Evolutionary conservation across 176 grass and related monocot genomes (phyloP).

Genomic region (Tillandsia fasciculata): DNA sequence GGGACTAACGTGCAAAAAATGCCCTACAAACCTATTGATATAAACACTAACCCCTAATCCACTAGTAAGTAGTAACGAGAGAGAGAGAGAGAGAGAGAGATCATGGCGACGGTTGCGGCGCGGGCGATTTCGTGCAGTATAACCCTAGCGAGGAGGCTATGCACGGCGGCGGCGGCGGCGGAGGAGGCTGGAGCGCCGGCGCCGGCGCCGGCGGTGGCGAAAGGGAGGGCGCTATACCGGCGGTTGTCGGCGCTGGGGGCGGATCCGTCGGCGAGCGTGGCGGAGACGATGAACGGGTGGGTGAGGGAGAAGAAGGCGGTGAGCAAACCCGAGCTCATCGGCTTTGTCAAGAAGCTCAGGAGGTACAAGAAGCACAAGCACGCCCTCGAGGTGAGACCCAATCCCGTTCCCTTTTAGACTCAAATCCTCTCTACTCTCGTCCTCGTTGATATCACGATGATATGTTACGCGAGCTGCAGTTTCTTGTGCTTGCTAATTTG

Average conservation of each 20-base stretch:
- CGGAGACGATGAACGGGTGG: too few species aligned
- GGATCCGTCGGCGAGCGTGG: not conserved
- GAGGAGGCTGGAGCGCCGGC: not conserved
- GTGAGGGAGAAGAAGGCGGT: not conserved
- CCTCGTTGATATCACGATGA: too few species aligned
- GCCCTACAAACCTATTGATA: too few species aligned
- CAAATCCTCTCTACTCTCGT: too few species aligned
- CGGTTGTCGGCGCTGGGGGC: not conserved
- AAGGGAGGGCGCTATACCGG: not conserved
- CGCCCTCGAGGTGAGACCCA: slow-evolving; percentile 4
- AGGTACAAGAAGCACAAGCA: slow-evolving; percentile 6
- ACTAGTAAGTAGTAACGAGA: too few species aligned
- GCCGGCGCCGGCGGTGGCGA: not conserved
- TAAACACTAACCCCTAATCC: too few species aligned
- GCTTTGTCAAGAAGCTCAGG: not conserved
- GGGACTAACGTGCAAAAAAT: too few species aligned
- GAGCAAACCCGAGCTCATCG: not conserved
- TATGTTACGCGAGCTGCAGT: too few species aligned
- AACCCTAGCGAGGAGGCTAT: not conserved
- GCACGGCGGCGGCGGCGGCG: not conserved
- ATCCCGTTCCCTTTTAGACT: not conserved
- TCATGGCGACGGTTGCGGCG: not conserved
- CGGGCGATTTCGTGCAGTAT: not conserved
- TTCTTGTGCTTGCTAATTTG: too few species aligned
- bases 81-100: too few species aligned